phyloP scores from a whole-genome alignment of 1,139 yeast species.

The Scheffersomyces parashehatae region DNA sequence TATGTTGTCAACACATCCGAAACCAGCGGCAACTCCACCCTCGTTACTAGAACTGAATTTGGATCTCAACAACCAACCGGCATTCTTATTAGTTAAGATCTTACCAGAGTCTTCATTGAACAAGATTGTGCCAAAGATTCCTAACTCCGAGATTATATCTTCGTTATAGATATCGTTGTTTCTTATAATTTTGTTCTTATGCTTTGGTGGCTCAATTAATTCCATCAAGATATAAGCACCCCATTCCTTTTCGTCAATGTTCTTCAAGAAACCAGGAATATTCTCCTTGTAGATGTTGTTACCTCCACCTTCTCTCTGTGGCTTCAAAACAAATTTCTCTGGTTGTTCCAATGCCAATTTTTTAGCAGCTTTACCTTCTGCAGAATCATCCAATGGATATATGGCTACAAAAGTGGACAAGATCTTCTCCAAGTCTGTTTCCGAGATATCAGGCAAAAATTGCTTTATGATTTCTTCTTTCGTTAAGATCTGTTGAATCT shows the following conservation, averaged over 20 bases:
- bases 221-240: conserved; percentile 93
- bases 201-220: conserved; percentile 73
- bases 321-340: conserved; percentile 78
- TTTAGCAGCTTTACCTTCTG: conserved; percentile 63
- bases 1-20: conserved; percentile 89
- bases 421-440: conserved; percentile 30
- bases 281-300: conserved; percentile 85
- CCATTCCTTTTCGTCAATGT: conserved; percentile 74
- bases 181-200: conserved; percentile 68
- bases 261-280: conserved; percentile 70
- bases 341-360: conserved; percentile 69
- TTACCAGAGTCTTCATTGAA: conserved; percentile 66
- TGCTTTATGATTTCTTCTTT: conserved; percentile 45
- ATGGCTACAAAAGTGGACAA: conserved; percentile 77
- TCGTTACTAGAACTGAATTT: conserved; percentile 86
- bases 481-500: conserved; percentile 86
- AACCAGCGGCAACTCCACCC: conserved; percentile 99
- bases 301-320: conserved; percentile 97
- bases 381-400: conserved; percentile 77
- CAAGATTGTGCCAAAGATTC: conserved; percentile 80
- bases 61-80: conserved; percentile 87
- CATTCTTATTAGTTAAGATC: conserved; percentile 59
- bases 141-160: conserved; percentile 82
- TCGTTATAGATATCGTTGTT: conserved; percentile 63
- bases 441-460: conserved; percentile 41